phyloP scores from a whole-genome alignment of 257 asterid genomes.

The Solanum chaucha region DNA sequence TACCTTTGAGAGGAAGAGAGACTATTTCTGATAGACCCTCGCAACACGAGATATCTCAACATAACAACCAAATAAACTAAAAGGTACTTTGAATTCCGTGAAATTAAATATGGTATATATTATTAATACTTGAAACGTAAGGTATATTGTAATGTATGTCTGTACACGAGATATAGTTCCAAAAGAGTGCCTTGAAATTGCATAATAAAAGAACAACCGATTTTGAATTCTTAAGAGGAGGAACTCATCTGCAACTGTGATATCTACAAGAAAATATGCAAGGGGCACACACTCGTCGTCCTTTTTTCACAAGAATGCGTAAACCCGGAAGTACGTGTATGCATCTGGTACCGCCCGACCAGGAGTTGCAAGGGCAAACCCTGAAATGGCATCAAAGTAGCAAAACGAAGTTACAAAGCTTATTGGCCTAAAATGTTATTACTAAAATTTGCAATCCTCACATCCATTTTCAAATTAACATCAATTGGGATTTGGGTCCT shows the following conservation, averaged over 20 bases:
- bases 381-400: slow-evolving; percentile 6
- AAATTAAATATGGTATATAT: background rate
- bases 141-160: slow-evolving; percentile 2
- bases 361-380: background rate
- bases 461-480: background rate
- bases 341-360: background rate
- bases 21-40: background rate
- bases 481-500: background rate
- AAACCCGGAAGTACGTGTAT: background rate
- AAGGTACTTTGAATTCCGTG: background rate
- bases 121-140: background rate
- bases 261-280: slow-evolving; percentile 55
- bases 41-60: background rate
- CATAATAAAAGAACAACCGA: slow-evolving; percentile 23
- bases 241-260: slow-evolving; percentile 89
- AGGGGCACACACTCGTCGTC: slow-evolving; percentile 13
- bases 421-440: background rate
- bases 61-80: background rate
- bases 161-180: slow-evolving; percentile 31
- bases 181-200: background rate
- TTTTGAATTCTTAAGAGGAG: slow-evolving; percentile 68
- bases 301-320: slow-evolving; percentile 9
- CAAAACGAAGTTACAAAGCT: background rate
- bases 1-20: background rate
- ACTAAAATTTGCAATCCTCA: background rate